Percentiles rank a stretch among this genome's conserved stretches.
These are phyloP conservation scores for Zizania palustris DNA, from an alignment of 202 grass and related monocot species.

Conservation along the genomic window DNA sequence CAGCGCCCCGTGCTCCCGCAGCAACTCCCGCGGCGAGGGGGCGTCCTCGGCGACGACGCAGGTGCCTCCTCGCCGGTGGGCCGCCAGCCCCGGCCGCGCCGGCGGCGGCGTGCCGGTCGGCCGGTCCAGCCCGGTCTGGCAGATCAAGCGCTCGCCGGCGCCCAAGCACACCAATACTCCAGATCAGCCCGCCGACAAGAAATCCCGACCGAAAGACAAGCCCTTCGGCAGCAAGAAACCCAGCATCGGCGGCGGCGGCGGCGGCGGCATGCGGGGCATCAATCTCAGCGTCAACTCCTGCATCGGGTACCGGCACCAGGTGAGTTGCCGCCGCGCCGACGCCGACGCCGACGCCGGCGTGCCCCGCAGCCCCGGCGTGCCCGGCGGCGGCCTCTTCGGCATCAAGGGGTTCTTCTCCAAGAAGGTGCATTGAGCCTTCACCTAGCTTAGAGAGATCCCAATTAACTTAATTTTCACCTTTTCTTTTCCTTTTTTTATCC, in stretches of 20 bases:
- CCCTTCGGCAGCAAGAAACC: constrained; percentile 7
- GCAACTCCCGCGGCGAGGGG: constrained; percentile 75
- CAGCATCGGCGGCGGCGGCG: background rate
- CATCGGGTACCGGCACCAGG: constrained; percentile 73
- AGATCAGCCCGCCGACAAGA: background rate
- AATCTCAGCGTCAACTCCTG: constrained; percentile 75
- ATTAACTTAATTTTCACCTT: background rate
- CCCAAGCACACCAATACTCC: background rate
- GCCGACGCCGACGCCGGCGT: constrained; percentile 40
- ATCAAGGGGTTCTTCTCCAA: constrained; percentile 76
- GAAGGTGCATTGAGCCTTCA: constrained; percentile 54
- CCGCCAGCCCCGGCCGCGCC: constrained; percentile 59
- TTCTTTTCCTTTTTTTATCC: background rate
- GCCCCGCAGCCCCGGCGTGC: constrained; percentile 13
- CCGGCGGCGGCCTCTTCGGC: constrained; percentile 47
- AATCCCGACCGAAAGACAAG: constrained; percentile 31
- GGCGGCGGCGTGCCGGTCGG: constrained; percentile 66
- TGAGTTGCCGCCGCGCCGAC: constrained; percentile 55
- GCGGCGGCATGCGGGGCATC: constrained; percentile 43
- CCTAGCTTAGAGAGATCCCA: background rate
- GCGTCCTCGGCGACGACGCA: background rate
- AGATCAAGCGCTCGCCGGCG: constrained; percentile 46
- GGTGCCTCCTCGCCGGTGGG: constrained; percentile 54
- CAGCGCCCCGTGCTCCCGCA: constrained; percentile 83
- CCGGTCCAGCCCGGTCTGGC: constrained; percentile 77